A percentile compares a stretch with the other conserved stretches of the same genome.
These are phyloP conservation scores for Leptographium lundbergii DNA, from an alignment of 2,329 filamentous ascomycete genomes.

Conservation along the genomic window DNA sequence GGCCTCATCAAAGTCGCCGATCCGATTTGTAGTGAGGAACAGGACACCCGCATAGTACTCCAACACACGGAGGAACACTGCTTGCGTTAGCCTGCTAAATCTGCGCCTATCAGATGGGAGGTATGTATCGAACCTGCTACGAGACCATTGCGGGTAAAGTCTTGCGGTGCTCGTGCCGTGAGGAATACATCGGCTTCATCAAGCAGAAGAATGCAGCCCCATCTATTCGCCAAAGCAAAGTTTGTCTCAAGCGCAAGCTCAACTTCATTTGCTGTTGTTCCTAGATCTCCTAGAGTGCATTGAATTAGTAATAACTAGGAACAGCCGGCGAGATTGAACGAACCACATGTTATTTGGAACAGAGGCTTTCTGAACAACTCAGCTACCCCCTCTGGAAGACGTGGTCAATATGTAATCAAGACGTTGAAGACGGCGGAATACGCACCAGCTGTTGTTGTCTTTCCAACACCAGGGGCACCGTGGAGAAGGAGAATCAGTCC, in stretches of 20 bases:
- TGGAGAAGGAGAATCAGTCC: too few relatives aligned
- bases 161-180: not conserved
- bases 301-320: too few relatives aligned
- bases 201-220: constrained; percentile 17
- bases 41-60: constrained; percentile 14
- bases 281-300: constrained; percentile 17
- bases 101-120: not conserved
- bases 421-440: too few relatives aligned
- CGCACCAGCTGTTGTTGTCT: too few relatives aligned
- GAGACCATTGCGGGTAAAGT: constrained; percentile 10
- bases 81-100: not conserved
- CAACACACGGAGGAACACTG: constrained; percentile 10
- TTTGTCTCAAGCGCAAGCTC: constrained; percentile 13
- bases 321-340: not conserved
- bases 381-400: too few relatives aligned
- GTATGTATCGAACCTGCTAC: constrained; percentile 5
- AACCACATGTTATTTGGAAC: too few relatives aligned
- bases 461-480: too few relatives aligned
- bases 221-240: constrained; percentile 14
- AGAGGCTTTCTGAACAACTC: too few relatives aligned
- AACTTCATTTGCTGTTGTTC: constrained; percentile 19
- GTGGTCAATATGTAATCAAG: too few relatives aligned
- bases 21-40: constrained; percentile 13
- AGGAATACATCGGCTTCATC: constrained; percentile 18
- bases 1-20: constrained; percentile 14